Evolutionary conservation across 1,284 basidiomycete species (phyloP).

Genomic region (Microbotryum saponariae): DNA sequence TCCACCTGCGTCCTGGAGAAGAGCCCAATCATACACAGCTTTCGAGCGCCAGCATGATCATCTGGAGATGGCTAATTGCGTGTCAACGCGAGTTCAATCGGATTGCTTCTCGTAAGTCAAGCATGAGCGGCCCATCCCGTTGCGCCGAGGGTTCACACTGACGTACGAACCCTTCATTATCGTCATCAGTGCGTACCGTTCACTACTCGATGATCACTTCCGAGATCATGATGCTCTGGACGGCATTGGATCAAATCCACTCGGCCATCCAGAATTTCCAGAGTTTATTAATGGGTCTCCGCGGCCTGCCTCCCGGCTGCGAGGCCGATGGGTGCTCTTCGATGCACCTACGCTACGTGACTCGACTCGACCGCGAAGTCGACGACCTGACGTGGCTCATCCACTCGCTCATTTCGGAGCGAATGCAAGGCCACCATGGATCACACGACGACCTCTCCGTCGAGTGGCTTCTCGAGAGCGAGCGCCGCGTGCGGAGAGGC

Average conservation of each 20-base stretch:
- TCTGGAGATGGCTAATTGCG: slow-evolving; percentile 8
- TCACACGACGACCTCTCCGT: not conserved
- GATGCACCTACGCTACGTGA: slow-evolving; percentile 22
- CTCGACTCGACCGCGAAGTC: slow-evolving; percentile 18
- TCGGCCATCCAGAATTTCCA: slow-evolving; percentile 13
- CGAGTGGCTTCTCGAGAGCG: slow-evolving; percentile 13
- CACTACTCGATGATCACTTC: not conserved
- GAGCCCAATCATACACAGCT: slow-evolving; percentile 4
- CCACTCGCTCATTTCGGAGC: slow-evolving; percentile 13
- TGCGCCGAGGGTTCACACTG: no score
- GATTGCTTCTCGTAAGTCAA: slow-evolving; percentile 8
- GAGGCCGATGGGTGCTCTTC: slow-evolving; percentile 15
- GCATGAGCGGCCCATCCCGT: no score
- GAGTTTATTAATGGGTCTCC: slow-evolving; percentile 16
- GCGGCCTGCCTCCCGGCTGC: slow-evolving; percentile 11
- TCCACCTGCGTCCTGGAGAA: slow-evolving; percentile 1
- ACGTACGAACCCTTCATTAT: no score
- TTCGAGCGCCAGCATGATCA: slow-evolving; percentile 2
- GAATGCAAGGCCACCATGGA: not conserved
- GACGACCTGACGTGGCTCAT: slow-evolving; percentile 21
- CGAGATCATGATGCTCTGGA: slow-evolving; percentile 10
- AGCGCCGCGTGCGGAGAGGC: slow-evolving; percentile 14
- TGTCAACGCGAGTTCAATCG: slow-evolving; percentile 6
- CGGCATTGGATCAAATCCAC: slow-evolving; percentile 18
- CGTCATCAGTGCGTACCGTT: no score